Conservation (phyloP, 164 flowering plant species). For the Houttuynia cordata region DNA sequence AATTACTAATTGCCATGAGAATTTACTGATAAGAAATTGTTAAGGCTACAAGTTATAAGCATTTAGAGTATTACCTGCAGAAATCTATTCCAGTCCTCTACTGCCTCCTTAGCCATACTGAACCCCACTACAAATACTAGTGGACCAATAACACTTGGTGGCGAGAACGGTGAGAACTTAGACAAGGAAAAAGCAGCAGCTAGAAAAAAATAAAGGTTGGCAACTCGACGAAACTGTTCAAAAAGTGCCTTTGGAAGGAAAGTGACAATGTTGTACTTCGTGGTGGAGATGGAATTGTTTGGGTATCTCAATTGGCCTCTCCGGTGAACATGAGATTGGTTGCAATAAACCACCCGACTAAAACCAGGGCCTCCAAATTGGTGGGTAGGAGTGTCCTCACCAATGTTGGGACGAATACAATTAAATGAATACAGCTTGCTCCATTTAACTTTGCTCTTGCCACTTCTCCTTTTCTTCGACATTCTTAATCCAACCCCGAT, state of each 20-base stretch:
- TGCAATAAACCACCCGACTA: conserved; percentile 47
- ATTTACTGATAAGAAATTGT: too few species aligned
- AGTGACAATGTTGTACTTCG: conserved; percentile 41
- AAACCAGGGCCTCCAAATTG: conserved; percentile 41
- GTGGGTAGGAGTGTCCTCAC: conserved; percentile 12
- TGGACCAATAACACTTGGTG: conserved; percentile 43
- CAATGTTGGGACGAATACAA: conserved; percentile 18
- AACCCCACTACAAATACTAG: conserved; percentile 54
- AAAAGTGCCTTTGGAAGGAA: conserved; percentile 55
- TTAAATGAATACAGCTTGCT: conserved; percentile 47
- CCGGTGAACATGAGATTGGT: conserved; percentile 31
- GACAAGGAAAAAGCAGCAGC: conserved; percentile 34
- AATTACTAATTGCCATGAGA: too few species aligned
- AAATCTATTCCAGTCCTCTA: conserved; percentile 61
- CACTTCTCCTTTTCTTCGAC: conserved; percentile 12
- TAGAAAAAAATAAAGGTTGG: conserved; percentile 55
- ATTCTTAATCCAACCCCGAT: not conserved
- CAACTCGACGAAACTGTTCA: conserved; percentile 66
- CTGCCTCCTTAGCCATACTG: conserved; percentile 53
- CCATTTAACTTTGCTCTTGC: conserved; percentile 29
- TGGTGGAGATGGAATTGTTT: conserved; percentile 35
- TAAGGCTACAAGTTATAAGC: too few species aligned
- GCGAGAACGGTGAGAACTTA: conserved; percentile 26
- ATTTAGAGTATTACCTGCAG: conserved; percentile 28
- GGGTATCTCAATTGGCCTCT: conserved; percentile 28